Percentiles rank a stretch among this genome's conserved stretches.
These are phyloP conservation scores for Lepidium didymum DNA, from an alignment of 345 rosid genomes.

Conservation along the genomic window DNA sequence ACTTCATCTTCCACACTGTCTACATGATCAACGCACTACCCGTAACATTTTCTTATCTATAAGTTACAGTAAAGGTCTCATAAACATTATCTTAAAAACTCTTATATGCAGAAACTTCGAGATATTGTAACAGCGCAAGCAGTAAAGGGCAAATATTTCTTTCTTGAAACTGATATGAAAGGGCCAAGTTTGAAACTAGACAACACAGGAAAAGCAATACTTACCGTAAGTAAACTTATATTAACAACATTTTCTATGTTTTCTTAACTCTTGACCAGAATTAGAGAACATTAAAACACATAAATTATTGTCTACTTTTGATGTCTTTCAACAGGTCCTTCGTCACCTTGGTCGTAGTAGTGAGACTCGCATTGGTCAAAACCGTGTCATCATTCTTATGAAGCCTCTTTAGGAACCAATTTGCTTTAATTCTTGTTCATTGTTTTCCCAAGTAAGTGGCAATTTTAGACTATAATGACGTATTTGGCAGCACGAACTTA, in stretches of 20 bases:
- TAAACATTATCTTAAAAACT: neutral
- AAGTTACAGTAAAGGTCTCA: neutral
- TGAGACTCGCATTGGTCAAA: slow-evolving; percentile 71
- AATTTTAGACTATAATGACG: neutral
- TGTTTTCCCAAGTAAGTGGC: neutral
- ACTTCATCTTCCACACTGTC: neutral
- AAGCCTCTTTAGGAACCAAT: slow-evolving; percentile 45
- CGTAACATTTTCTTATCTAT: neutral
- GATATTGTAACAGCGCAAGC: slow-evolving; percentile 62
- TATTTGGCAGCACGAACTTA: neutral
- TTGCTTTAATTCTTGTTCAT: neutral
- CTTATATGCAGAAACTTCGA: slow-evolving; percentile 54
- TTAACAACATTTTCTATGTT: neutral
- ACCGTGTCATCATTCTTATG: slow-evolving; percentile 62
- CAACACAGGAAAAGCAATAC: slow-evolving; percentile 84
- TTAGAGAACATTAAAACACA: neutral
- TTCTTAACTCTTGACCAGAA: neutral
- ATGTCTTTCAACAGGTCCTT: slow-evolving; percentile 48
- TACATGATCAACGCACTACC: neutral
- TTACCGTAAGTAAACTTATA: slow-evolving; percentile 50
- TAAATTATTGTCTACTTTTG: neutral
- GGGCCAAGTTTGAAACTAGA: slow-evolving; percentile 86
- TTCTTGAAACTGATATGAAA: slow-evolving; percentile 80
- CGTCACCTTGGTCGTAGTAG: slow-evolving; percentile 87
- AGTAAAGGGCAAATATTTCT: slow-evolving; percentile 68